Percentiles rank a stretch among this genome's conserved stretches.
Conservation (phyloP, 805 yeast genomes). For the Lachancea meyersii region DNA sequence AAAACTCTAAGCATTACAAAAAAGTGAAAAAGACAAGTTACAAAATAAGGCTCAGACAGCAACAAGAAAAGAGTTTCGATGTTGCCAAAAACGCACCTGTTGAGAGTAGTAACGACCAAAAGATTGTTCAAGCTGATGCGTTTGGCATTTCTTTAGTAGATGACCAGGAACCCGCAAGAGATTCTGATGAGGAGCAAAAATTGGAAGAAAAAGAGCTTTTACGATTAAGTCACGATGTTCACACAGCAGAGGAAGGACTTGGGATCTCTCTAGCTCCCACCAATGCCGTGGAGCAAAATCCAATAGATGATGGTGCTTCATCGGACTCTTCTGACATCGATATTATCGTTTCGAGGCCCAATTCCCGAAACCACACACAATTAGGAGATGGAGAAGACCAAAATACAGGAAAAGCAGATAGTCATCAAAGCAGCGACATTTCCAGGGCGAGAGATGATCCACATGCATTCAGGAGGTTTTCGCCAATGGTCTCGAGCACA, state of each 20-base stretch:
- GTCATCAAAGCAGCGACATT: background rate
- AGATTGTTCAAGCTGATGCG: slow-evolving; percentile 12
- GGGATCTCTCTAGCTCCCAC: slow-evolving; percentile 9
- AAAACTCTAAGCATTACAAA: slow-evolving; percentile 39
- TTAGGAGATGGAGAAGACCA: background rate
- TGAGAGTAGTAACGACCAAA: background rate
- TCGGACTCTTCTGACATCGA: slow-evolving; percentile 10
- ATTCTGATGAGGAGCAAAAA: slow-evolving; percentile 13
- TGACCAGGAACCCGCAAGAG: background rate
- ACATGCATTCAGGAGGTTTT: slow-evolving; percentile 11
- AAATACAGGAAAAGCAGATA: background rate
- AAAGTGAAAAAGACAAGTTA: slow-evolving; percentile 33
- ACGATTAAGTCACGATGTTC: slow-evolving; percentile 12
- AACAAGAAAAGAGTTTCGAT: slow-evolving; percentile 3
- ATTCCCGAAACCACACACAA: background rate
- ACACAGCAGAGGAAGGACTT: slow-evolving; percentile 11
- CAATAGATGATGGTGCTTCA: background rate
- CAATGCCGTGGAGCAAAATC: background rate
- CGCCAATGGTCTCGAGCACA: slow-evolving; percentile 15
- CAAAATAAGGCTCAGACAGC: slow-evolving; percentile 6
- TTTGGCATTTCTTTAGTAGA: slow-evolving; percentile 14
- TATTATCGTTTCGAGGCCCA: slow-evolving; percentile 6
- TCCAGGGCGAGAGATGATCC: background rate
- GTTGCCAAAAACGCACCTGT: background rate
- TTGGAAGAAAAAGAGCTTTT: slow-evolving; percentile 15